phyloP scores from a whole-genome alignment of 2,329 filamentous ascomycete species.

The Helotiales sp. region DNA sequence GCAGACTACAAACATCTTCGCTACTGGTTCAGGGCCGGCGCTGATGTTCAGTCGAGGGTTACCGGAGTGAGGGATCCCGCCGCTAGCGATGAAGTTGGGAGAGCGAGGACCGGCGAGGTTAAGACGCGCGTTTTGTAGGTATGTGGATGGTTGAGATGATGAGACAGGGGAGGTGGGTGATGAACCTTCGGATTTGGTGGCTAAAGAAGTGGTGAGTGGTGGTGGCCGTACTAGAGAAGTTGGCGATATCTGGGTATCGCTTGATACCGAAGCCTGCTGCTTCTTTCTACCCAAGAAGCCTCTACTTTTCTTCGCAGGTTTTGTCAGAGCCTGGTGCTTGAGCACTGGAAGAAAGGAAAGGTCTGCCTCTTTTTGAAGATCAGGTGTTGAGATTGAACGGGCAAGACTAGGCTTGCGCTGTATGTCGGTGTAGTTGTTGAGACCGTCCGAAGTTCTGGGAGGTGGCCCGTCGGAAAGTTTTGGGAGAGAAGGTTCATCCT shows the following conservation, averaged over 20 bases:
- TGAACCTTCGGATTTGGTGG: slow-evolving; percentile 19
- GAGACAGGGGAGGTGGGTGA: slow-evolving; percentile 15
- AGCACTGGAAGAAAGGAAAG: slow-evolving; percentile 40
- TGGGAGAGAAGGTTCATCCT: background rate
- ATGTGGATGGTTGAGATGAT: slow-evolving; percentile 16
- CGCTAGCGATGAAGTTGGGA: slow-evolving; percentile 8
- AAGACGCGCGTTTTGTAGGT: slow-evolving; percentile 28
- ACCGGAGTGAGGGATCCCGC: background rate
- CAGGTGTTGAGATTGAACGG: slow-evolving; percentile 25
- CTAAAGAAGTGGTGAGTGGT: slow-evolving; percentile 7
- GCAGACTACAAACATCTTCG: slow-evolving; percentile 66
- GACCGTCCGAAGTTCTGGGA: background rate
- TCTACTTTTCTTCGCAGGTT: slow-evolving; percentile 28
- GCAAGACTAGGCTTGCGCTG: slow-evolving; percentile 13
- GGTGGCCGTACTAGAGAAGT: slow-evolving; percentile 13
- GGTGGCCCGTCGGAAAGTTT: background rate
- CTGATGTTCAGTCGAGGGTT: slow-evolving; percentile 2
- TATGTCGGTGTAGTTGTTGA: background rate
- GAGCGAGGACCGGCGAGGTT: slow-evolving; percentile 11
- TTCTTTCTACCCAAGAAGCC: slow-evolving; percentile 19
- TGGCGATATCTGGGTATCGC: background rate
- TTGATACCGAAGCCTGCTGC: slow-evolving; percentile 30
- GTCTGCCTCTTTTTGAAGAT: slow-evolving; percentile 20
- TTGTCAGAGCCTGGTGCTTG: slow-evolving; percentile 41
- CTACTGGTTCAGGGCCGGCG: slow-evolving; percentile 37